A percentile compares a stretch with the other conserved stretches of the same genome.
These are phyloP conservation scores for Umbelopsis isabellina DNA, from an alignment of 192 early-diverging fungal genomes.

Conservation along the genomic window DNA sequence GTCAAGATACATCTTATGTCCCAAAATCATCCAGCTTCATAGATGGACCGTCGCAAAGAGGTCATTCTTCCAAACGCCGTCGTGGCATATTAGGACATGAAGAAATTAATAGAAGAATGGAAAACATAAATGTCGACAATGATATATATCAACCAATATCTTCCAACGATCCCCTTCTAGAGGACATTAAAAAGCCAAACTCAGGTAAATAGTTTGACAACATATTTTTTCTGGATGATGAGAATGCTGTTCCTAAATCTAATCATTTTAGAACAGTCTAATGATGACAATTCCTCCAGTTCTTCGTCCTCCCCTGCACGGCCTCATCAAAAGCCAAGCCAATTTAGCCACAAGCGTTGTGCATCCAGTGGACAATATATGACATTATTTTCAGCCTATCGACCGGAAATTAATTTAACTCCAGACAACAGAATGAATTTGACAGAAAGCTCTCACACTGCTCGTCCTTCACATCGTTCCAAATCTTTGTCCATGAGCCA, in stretches of 20 bases:
- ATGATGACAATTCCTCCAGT: conserved; percentile 10
- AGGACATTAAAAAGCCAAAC: too few species aligned
- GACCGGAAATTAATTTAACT: neutral
- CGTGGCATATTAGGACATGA: too few species aligned
- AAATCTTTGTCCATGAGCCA: neutral
- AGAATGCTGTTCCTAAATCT: neutral
- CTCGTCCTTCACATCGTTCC: neutral
- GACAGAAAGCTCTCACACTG: neutral
- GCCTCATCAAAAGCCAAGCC: neutral
- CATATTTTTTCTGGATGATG: neutral
- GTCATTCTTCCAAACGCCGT: neutral
- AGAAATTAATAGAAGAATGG: too few species aligned
- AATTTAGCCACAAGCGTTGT: neutral
- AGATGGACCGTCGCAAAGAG: neutral
- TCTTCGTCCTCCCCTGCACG: neutral
- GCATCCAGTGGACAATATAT: conserved; percentile 17
- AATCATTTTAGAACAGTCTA: conserved; percentile 19
- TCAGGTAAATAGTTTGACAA: too few species aligned
- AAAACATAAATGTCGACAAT: too few species aligned
- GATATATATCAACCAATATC: too few species aligned
- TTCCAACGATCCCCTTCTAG: too few species aligned
- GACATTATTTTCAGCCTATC: conserved; percentile 11
- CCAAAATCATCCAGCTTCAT: neutral
- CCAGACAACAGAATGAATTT: neutral
- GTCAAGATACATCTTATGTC: neutral